These are phyloP conservation scores for Xylaria sp. DNA, from an alignment of 2,329 filamentous ascomycete species.

Conservation along the genomic window DNA sequence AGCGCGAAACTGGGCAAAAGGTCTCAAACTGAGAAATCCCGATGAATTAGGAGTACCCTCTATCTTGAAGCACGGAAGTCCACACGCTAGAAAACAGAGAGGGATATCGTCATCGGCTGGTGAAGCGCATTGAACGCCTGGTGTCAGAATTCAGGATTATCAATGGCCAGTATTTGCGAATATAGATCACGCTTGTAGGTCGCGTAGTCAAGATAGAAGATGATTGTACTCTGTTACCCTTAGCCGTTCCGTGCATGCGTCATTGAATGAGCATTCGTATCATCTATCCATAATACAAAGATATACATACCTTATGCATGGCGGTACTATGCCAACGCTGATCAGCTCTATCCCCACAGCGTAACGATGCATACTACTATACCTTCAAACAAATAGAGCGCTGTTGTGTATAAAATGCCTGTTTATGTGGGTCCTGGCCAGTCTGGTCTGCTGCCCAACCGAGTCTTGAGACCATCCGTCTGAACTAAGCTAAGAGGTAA, in stretches of 20 bases:
- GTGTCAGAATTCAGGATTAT: conserved; percentile 57
- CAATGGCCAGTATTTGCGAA: conserved; percentile 51
- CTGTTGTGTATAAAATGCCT: no score
- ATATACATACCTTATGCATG: conserved; percentile 50
- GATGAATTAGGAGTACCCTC: conserved; percentile 51
- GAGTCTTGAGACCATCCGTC: no score
- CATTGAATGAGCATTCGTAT: neutral
- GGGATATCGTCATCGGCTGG: conserved; percentile 38
- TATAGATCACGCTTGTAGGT: neutral
- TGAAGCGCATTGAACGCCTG: conserved; percentile 54
- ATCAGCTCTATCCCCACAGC: conserved; percentile 63
- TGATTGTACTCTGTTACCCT: neutral
- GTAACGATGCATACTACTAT: conserved; percentile 55
- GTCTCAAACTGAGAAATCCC: conserved; percentile 51
- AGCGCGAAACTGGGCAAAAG: conserved; percentile 41
- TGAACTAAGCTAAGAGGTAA: no score
- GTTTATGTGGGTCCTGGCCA: no score
- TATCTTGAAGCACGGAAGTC: conserved; percentile 51
- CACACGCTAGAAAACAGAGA: conserved; percentile 47
- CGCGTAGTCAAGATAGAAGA: neutral
- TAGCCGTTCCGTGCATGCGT: no score
- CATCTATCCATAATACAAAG: neutral
- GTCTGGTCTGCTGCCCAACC: no score
- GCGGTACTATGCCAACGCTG: conserved; percentile 64
- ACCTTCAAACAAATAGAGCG: conserved; percentile 41